Percentiles rank a stretch among this genome's conserved stretches.
phyloP scores from a whole-genome alignment of 164 flowering plant genomes.

The Nymphaea colorata region DNA sequence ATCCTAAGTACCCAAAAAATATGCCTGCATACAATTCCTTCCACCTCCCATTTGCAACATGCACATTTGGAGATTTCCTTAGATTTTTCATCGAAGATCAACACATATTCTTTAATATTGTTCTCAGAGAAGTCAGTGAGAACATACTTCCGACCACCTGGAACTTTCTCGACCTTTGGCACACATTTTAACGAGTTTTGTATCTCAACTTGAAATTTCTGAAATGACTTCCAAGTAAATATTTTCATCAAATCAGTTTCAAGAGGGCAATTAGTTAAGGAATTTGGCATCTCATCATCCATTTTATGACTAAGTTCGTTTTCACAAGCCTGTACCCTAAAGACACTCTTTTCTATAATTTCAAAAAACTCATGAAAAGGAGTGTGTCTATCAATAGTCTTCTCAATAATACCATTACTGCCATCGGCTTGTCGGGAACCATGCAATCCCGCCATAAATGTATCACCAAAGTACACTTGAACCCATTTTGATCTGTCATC shows the following conservation, averaged over 20 bases:
- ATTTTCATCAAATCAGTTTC: not conserved
- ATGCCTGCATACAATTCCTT: slow-evolving; percentile 51
- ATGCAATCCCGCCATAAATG: not conserved
- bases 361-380: not conserved
- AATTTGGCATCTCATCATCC: not conserved
- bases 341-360: not conserved
- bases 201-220: not conserved
- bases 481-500: not conserved
- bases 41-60: slow-evolving; percentile 42
- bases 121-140: not conserved
- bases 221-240: not conserved
- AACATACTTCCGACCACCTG: slow-evolving; percentile 12
- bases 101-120: slow-evolving; percentile 30
- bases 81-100: slow-evolving; percentile 30
- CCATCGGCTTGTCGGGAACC: not conserved
- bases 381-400: not conserved
- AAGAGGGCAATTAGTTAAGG: not conserved
- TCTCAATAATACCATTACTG: not conserved
- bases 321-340: not conserved
- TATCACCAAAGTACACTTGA: not conserved
- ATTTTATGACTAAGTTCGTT: not conserved
- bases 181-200: not conserved
- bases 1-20: slow-evolving; percentile 34
- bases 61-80: slow-evolving; percentile 40
- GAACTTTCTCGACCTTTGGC: slow-evolving; percentile 7